Base-by-base conservation (phyloP, 75 land plant genomes). In the Cryptomeria japonica region DNA sequence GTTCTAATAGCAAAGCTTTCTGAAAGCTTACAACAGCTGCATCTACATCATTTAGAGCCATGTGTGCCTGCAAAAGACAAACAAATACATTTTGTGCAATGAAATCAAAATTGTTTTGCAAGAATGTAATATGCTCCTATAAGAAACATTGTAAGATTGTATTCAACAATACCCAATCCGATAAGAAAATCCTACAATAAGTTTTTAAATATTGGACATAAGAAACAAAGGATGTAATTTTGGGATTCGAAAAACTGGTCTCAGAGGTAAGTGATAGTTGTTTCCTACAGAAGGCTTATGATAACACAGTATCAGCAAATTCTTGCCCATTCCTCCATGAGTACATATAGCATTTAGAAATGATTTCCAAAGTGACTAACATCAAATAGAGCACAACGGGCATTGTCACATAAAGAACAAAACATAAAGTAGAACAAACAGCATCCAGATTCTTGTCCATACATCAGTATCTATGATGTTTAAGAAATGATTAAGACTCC, bases 21-120 rank as follows among this genome's bases (percentile, higher is more conserved):
- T 91, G 91, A 86, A 97, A 95, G 91, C 99, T 98, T 85, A 88
- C 91, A 39, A 94, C 93, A 37, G 99, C 99, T 86, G 95, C 93
- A 90, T 96, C 99, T 37, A 97, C 51, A 80, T 96, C 96, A 91
- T 95, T 95, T 64, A 98, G 93, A 12, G 96, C 97, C 91, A 97
- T 91, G 91, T 96, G 83, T 83, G 97, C 99, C 99, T 98, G 87
- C 80, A 73, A 78, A 53, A 80, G 19, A 18, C 18, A 44, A 87
- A 78, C n/a, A 88, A 13, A 56, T 79, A 5, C 31, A 68, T 68
- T 25, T 68, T 2, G 8, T 25, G 31, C 31, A 3, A 28, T 68
- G 1, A n/a, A 68, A 51, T 68, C 9, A 28, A 68, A 28, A 75
- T 75, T 32, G 2, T 32, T 75, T 75, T 14, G 4, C 37, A 75